Base-by-base conservation (phyloP, 106 monocot species). In the Triglochin maritima region DNA sequence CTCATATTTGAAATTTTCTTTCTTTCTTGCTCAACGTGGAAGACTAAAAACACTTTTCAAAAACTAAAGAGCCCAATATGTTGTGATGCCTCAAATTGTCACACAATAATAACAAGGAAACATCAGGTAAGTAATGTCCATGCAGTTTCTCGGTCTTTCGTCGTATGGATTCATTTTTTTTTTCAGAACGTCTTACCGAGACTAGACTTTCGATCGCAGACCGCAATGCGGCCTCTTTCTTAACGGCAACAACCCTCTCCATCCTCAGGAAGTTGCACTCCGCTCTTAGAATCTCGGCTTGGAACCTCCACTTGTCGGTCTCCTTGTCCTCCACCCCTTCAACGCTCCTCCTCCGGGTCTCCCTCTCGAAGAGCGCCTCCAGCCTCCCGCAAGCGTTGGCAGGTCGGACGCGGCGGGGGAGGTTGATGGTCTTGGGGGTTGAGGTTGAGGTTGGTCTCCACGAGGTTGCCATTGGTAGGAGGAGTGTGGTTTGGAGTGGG, bases 281-380 rank as follows among this genome's bases (percentile, higher is more conserved):
- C 7, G 78, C 82, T 1, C 92, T 73, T 52, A 92, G 85, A 11
- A 82, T 69, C 76, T 91, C 87, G 14, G 78, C 87, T 66, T 87
- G 74, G 60, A 84, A 46, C 58, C 72, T 59, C 84, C 91, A 87
- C 64, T 74, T 73, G 68, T 84, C 85, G 56, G 69, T 77, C 10
- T 74, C 66, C 43, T 61, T 69, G 7, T 29, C 29, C 29, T 29
- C 29, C 29, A 29, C 29, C 29, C 29, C 29, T 1, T 29, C 29
- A 1, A 29, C 29, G 29, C 29, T 29, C 69, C 73, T 9, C 12
- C 50, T 4, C 16, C 3, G 7, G 47, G 46, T 64, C 57, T 11
- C 69, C 56, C 10, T 45, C 11, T 77, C 71, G 71, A 89, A 52
- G 44, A 80, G 72, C 8, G 46, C 44, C 14, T 63, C 65, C 53